Evolutionary conservation across 768 basidiomycete genomes (phyloP).

Genomic region (Lenzites betulinus): DNA sequence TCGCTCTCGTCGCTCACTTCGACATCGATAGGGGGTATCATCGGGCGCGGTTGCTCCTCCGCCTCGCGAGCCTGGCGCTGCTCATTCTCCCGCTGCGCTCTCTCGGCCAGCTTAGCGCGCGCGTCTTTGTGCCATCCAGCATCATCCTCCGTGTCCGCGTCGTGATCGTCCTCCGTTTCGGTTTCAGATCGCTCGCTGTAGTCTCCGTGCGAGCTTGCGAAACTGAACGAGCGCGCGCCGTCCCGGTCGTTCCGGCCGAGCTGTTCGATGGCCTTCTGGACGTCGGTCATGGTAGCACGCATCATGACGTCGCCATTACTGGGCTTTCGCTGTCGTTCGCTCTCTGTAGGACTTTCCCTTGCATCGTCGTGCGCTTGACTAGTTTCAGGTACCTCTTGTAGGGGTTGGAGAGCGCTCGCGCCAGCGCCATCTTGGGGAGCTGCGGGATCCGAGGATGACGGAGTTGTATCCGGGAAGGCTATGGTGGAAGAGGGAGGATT

Average conservation of each 20-base stretch:
- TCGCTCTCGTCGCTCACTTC: constrained; percentile 84
- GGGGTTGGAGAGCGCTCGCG: constrained; percentile 40
- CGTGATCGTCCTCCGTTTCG: constrained; percentile 52
- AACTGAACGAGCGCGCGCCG: constrained; percentile 73
- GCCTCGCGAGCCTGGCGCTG: constrained; percentile 53
- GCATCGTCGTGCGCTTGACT: constrained; percentile 15
- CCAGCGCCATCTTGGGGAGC: constrained; percentile 27
- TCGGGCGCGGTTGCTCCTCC: constrained; percentile 38
- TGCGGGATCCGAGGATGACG: not conserved
- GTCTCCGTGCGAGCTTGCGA: constrained; percentile 63
- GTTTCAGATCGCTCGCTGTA: constrained; percentile 42
- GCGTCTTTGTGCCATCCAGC: constrained; percentile 68
- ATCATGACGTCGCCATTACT: constrained; percentile 70
- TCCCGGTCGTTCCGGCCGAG: constrained; percentile 62
- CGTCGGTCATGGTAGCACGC: constrained; percentile 87
- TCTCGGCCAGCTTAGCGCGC: constrained; percentile 67
- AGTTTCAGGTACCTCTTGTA: constrained; percentile 44
- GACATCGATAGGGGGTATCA: constrained; percentile 67
- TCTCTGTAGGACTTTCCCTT: constrained; percentile 24
- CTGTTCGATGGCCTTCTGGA: constrained; percentile 89
- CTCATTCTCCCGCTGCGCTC: constrained; percentile 63
- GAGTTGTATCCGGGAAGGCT: constrained; percentile 29
- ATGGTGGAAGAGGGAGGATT: constrained; percentile 42
- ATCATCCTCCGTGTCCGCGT: constrained; percentile 56
- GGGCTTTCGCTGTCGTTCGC: constrained; percentile 27